Conservation (phyloP, 2,329 filamentous ascomycete genomes). For the Didymellaceae sp. region DNA sequence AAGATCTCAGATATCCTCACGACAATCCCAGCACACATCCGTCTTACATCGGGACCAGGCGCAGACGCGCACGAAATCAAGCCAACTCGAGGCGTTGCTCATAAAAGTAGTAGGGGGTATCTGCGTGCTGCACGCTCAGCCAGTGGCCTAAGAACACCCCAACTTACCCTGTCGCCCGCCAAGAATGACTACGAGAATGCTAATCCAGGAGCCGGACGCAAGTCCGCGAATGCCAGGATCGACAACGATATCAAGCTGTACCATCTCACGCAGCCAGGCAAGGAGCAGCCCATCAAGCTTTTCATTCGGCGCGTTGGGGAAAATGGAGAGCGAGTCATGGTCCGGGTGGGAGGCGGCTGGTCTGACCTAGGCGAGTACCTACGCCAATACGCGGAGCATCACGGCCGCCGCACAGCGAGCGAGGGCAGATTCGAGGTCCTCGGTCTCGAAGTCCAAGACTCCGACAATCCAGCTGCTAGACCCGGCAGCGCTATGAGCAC, state of each 20-base stretch:
- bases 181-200: conserved; percentile 41
- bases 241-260: conserved; percentile 83
- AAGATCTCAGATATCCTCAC: conserved; percentile 81
- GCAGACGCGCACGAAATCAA: conserved; percentile 41
- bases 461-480: conserved; percentile 33
- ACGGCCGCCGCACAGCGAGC: conserved; percentile 72
- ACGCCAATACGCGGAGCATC: conserved; percentile 89
- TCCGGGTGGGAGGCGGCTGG: conserved; percentile 97
- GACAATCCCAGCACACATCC: conserved; percentile 80
- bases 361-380: conserved; percentile 94
- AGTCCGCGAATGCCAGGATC: conserved; percentile 31
- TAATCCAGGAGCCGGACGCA: conserved; percentile 37
- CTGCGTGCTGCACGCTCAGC: conserved; percentile 43
- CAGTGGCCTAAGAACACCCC: conserved; percentile 43
- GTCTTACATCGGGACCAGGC: conserved; percentile 60
- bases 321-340: conserved; percentile 91
- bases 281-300: conserved; percentile 88
- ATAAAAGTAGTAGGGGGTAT: conserved; percentile 39
- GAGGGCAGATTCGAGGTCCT: conserved; percentile 64
- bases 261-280: conserved; percentile 83
- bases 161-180: conserved; percentile 47
- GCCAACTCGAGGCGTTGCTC: conserved; percentile 32
- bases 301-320: conserved; percentile 94
- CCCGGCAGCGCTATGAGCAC: conserved; percentile 40
- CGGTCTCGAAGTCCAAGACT: conserved; percentile 50